phyloP scores from a whole-genome alignment of 23 red algal species.

The Gracilaria caudata region DNA sequence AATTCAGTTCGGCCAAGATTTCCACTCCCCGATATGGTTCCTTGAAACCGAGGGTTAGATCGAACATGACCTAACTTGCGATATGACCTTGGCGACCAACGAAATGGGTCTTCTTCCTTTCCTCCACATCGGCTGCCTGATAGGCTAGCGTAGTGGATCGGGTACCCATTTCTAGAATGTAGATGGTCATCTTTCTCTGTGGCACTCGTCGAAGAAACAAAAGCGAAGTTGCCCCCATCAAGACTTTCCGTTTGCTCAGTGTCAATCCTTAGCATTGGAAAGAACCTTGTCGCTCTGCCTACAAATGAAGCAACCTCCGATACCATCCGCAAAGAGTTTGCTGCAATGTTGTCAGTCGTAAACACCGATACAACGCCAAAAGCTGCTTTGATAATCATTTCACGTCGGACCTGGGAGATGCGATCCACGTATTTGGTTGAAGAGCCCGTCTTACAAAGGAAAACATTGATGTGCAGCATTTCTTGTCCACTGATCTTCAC shows the following conservation, averaged over 20 bases:
- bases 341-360: conserved; percentile 50
- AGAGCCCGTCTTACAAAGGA: conserved; percentile 50
- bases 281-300: conserved; percentile 12
- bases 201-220: background rate
- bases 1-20: background rate
- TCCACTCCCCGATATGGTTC: background rate
- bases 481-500: conserved; percentile 43
- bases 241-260: background rate
- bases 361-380: conserved; percentile 40
- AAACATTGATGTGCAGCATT: conserved; percentile 19
- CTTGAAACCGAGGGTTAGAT: background rate
- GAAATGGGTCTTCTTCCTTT: background rate
- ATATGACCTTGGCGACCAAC: conserved; percentile 2
- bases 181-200: background rate
- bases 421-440: background rate
- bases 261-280: conserved; percentile 43
- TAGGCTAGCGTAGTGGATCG: background rate
- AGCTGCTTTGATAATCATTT: conserved; percentile 31
- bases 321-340: conserved; percentile 51
- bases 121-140: background rate
- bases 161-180: background rate
- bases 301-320: conserved; percentile 61
- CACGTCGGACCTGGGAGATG: background rate
- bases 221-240: background rate
- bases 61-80: background rate